phyloP scores from a whole-genome alignment of 805 yeast genomes.

The Cyberlindnera bimundalis region DNA sequence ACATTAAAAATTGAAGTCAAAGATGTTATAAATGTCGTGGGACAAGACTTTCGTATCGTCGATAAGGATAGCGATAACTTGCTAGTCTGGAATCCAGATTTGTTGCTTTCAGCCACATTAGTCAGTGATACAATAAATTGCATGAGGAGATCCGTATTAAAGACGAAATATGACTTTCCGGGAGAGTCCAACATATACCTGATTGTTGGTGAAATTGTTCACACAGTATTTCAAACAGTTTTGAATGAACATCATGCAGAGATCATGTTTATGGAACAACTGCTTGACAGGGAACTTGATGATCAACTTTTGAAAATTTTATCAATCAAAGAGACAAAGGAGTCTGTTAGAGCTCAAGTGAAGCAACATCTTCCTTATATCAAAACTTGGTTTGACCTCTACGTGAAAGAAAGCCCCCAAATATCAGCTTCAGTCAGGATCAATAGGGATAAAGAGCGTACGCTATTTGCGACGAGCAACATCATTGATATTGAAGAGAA shows the following conservation, averaged over 20 bases:
- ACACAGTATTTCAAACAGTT: slow-evolving; percentile 58
- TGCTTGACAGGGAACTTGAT: slow-evolving; percentile 40
- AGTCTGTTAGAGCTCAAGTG: slow-evolving; percentile 41
- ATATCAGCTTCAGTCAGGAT: slow-evolving; percentile 21
- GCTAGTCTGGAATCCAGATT: slow-evolving; percentile 82
- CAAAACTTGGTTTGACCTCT: slow-evolving; percentile 48
- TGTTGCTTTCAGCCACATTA: slow-evolving; percentile 74
- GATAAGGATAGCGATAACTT: slow-evolving; percentile 56
- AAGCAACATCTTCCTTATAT: slow-evolving; percentile 49
- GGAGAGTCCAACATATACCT: slow-evolving; percentile 64
- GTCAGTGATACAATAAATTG: slow-evolving; percentile 77
- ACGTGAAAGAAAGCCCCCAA: slow-evolving; percentile 34
- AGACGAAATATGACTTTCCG: slow-evolving; percentile 52
- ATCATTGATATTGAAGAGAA: slow-evolving; percentile 85
- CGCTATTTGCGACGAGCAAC: slow-evolving; percentile 52
- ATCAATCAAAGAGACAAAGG: slow-evolving; percentile 49
- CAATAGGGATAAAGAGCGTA: slow-evolving; percentile 31
- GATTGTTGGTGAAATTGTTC: slow-evolving; percentile 80
- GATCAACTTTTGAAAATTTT: slow-evolving; percentile 47
- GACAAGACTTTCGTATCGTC: slow-evolving; percentile 39
- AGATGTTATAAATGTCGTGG: slow-evolving; percentile 63
- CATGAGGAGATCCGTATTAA: slow-evolving; percentile 63
- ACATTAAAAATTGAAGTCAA: slow-evolving; percentile 43
- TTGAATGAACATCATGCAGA: slow-evolving; percentile 35
- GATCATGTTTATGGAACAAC: slow-evolving; percentile 28